Evolutionary conservation across 129 eudicot species (phyloP), one percentile per base, ranked within the genome.

Genomic region (Chrysanthemum seticuspe): DNA sequence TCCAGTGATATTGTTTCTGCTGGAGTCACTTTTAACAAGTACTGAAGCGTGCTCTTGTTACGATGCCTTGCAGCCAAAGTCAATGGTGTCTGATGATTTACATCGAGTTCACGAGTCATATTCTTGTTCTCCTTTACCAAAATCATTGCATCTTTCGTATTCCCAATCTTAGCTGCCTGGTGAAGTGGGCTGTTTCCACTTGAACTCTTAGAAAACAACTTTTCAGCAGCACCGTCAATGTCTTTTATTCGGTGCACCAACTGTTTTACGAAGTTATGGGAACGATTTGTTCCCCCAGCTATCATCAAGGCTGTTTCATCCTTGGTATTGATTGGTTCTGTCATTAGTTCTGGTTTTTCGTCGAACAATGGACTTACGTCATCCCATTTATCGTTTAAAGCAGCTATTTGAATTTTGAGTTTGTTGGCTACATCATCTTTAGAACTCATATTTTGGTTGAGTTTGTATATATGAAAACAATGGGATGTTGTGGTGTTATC

Each of bases 251-350:
- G 45, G 1, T 45, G 45, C 67, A 44, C 57, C 29, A 72, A 19
- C 57, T 59, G 14, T 19, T 44, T 12, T 7, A 71, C 76, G 5
- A 58, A 72, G 10, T 19, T 2, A 21, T 72, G 67, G 47, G 67
- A 72, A 10, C 40, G 40, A 58, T 58, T 59, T 13, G 76, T 72
- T 44, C 76, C 76, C 19, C 59, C 67, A 12, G 67, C 76, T 10
- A 71, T 44, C 44, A 71, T 71, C 23, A 71, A 60, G 23, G 67
- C 45, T 13, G 76, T 71, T 12, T 71, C 67, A 6, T 18, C 21
- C 18, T 0, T 5, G 76, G 12, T 40, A 11, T 9, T 71, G 44
- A 71, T 71, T 13, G 12, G 57, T 44, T 21, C 59, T 2, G 76
- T 71, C 76, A 71, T 71, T 13, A 58, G 65, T 7, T 44, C 56